A percentile compares a stretch with the other conserved stretches of the same genome.
Evolutionary conservation across 2,329 filamentous ascomycete species (phyloP).

Genomic region (Talaromyces sp.): DNA sequence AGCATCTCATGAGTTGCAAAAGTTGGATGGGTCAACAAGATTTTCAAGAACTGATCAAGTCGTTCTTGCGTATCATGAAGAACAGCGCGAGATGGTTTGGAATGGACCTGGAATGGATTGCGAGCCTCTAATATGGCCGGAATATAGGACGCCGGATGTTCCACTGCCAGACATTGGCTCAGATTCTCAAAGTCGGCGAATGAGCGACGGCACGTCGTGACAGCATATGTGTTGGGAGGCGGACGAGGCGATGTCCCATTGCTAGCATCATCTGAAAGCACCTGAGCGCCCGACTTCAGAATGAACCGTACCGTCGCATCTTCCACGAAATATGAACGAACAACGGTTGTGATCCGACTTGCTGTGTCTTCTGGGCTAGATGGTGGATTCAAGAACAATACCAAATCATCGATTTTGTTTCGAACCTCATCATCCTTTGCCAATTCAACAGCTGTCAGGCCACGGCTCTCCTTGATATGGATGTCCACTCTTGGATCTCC

Average conservation of each 20-base stretch:
- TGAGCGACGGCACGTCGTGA: conserved; percentile 88
- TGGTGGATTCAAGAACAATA: conserved; percentile 67
- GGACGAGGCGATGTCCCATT: conserved; percentile 48
- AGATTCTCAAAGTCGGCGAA: conserved; percentile 88
- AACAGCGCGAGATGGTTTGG: conserved; percentile 80
- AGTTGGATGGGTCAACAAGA: conserved; percentile 81
- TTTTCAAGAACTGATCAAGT: conserved; percentile 82
- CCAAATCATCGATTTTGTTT: conserved; percentile 92
- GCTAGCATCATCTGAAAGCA: conserved; percentile 21
- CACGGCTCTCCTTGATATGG: conserved; percentile 75
- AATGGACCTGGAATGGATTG: conserved; percentile 88
- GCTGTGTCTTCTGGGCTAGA: conserved; percentile 57
- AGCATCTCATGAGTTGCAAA: conserved; percentile 95
- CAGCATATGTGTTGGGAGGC: conserved; percentile 67
- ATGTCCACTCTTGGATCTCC: conserved; percentile 83
- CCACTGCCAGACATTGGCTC: conserved; percentile 73
- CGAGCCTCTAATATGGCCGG: conserved; percentile 72
- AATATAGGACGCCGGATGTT: conserved; percentile 94
- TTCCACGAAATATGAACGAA: conserved; percentile 94
- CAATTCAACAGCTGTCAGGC: conserved; percentile 88
- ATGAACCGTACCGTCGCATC: conserved; percentile 91
- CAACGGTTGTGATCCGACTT: conserved; percentile 83
- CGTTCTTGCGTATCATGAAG: conserved; percentile 82
- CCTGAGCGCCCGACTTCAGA: conserved; percentile 86
- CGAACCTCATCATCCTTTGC: conserved; percentile 97